Base-by-base conservation (phyloP, 2,329 filamentous ascomycete genomes). In the Tolypocladium cylindrosporum region DNA sequence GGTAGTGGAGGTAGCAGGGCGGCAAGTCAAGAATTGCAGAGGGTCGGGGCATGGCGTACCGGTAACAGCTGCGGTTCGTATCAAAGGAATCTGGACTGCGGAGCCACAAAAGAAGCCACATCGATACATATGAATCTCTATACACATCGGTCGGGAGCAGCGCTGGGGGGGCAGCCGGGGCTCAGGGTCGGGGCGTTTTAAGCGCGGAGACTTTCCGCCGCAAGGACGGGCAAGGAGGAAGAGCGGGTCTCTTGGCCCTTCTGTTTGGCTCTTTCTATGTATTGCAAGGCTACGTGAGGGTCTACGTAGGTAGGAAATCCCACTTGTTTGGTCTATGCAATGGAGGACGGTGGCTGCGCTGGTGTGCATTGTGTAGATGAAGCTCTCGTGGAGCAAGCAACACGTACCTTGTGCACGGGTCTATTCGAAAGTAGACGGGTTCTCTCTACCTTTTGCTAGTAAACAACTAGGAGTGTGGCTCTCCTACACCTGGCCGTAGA, bases 1-100 rank as follows among this genome's bases (percentile, higher is more conserved):
- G 68, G 53, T 50, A 50, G 27, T 27, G 16, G 24, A 50, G 14
- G 16, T 16, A 27, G 24, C 45, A 34, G 45, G 45, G 27, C 45
- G n/a, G 45, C 8, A 7, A 14, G 16, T 11, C 7, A n/a, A 13
- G 16, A 10, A 34, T 3, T 16, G 45, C 45, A n/a, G 14, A n/a
- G 10, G 8, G 45, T 2, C 1, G 6, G 8, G 8, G 27, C 51
- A 53, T 27, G 52, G 52, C 37, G 52, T 39, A 41, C 21, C 21
- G 37, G 52, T 2, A 54, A 6, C n/a, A 16, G n/a, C 36, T 39
- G n/a, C n/a, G n/a, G 11, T 43, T 10, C 43, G 7, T 27, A 13
- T 27, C 24, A 11, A 27, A 8, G 7, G n/a, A 9, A 14, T 43
- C 14, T 11, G 45, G 16, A 27, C 45, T 14, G 24, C 24, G 14